These are phyloP conservation scores for Pestalotiopsis sp. DNA, from an alignment of 2,329 filamentous ascomycete genomes.

Conservation along the genomic window DNA sequence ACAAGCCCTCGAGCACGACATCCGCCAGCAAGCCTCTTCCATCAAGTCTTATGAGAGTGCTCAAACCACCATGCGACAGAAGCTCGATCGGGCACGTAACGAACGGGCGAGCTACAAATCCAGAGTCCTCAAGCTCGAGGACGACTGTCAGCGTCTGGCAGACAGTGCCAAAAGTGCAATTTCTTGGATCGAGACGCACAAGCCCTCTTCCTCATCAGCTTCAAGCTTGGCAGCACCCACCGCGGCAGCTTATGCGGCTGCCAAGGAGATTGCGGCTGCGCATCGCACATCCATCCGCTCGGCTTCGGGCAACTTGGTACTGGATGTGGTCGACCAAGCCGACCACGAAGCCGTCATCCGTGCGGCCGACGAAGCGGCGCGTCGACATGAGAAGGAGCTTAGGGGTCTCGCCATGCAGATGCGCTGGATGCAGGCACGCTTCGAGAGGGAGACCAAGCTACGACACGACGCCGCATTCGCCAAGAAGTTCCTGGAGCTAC, in stretches of 20 bases:
- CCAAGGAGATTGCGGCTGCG: conserved; percentile 30
- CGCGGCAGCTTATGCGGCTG: conserved; percentile 20
- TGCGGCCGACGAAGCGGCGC: conserved; percentile 64
- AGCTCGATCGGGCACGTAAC: conserved; percentile 70
- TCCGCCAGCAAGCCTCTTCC: conserved; percentile 69
- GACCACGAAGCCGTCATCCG: conserved; percentile 53
- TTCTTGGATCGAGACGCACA: conserved; percentile 35
- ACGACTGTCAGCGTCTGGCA: conserved; percentile 51
- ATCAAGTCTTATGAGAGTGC: conserved; percentile 59
- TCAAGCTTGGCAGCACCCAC: neutral
- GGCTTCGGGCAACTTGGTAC: conserved; percentile 50
- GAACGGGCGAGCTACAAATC: conserved; percentile 62
- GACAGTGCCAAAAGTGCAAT: conserved; percentile 39
- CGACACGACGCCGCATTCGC: conserved; percentile 81
- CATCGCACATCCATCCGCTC: conserved; percentile 26
- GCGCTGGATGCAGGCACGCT: conserved; percentile 82
- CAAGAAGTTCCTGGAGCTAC: conserved; percentile 80
- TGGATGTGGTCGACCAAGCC: conserved; percentile 44
- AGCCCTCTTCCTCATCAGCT: conserved; percentile 12
- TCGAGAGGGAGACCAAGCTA: conserved; percentile 79
- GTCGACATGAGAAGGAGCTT: conserved; percentile 73
- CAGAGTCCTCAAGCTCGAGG: conserved; percentile 56
- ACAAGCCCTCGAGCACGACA: conserved; percentile 72
- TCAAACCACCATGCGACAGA: conserved; percentile 64
- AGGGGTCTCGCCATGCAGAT: conserved; percentile 87